Evolutionary conservation across 2,329 filamentous ascomycete species (phyloP).

Genomic region (Trichoderma koningii): DNA sequence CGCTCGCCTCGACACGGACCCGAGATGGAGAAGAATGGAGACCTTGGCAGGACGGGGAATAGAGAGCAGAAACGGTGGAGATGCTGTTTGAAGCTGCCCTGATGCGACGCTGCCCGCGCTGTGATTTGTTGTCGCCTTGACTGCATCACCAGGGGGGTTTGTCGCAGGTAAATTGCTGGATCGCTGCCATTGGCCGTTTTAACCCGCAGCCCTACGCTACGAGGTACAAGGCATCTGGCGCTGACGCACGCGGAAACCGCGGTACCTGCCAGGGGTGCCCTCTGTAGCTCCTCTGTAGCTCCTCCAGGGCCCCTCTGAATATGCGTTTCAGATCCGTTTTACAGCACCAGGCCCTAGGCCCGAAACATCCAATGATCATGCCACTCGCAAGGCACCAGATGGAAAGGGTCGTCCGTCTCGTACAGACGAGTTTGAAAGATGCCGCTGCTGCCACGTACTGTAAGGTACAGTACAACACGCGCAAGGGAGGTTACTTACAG

Average conservation of each 20-base stretch:
- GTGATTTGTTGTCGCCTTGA: slow-evolving; percentile 15
- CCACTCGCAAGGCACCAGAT: slow-evolving; percentile 8
- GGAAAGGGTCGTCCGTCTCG: slow-evolving; percentile 18
- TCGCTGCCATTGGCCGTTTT: neutral
- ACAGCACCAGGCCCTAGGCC: slow-evolving; percentile 12
- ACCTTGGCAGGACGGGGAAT: neutral
- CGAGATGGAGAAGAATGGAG: slow-evolving; percentile 1
- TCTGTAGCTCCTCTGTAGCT: too few relatives aligned
- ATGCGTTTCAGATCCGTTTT: slow-evolving; percentile 24
- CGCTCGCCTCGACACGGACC: slow-evolving; percentile 9
- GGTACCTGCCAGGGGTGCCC: slow-evolving; percentile 1
- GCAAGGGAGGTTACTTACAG: neutral
- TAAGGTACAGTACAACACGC: neutral
- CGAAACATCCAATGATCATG: slow-evolving; percentile 16
- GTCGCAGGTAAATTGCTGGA: slow-evolving; percentile 16
- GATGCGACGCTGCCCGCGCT: slow-evolving; percentile 14
- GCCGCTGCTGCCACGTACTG: neutral
- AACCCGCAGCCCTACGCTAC: slow-evolving; percentile 20
- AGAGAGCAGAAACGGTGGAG: slow-evolving; percentile 3
- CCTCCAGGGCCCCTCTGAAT: neutral
- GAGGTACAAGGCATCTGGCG: slow-evolving; percentile 1
- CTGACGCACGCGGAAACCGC: neutral
- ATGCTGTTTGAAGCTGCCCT: slow-evolving; percentile 18
- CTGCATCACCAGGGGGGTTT: neutral
- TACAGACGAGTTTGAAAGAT: slow-evolving; percentile 19